A percentile compares a stretch with the other conserved stretches of the same genome.
These are phyloP conservation scores for Nitzschia sp. DNA, from an alignment of 108 stramenopile species.

Conservation along the genomic window DNA sequence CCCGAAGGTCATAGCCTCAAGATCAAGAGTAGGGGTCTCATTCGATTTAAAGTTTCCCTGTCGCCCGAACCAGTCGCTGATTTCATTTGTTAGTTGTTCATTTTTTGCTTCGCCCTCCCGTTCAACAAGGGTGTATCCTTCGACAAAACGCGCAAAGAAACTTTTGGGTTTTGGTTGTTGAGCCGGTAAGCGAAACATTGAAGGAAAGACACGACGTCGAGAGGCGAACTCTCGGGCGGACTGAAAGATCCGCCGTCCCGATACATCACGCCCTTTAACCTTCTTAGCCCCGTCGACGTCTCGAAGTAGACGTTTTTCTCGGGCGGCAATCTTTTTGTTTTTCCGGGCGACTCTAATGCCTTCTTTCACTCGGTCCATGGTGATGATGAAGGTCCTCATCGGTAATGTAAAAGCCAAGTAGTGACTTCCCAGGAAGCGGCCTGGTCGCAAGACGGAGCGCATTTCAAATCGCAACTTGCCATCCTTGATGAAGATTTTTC, in stretches of 20 bases:
- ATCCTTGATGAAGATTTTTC: constrained; percentile 71
- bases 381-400: constrained; percentile 80
- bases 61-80: constrained; percentile 79
- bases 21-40: not conserved
- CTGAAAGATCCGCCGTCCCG: not conserved
- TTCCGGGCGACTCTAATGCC: constrained; percentile 76
- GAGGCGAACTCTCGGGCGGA: not conserved
- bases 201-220: not conserved
- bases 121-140: constrained; percentile 71
- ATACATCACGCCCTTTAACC: not conserved
- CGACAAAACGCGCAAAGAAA: constrained; percentile 82
- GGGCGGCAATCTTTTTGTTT: constrained; percentile 66
- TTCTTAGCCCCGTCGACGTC: not conserved
- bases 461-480: constrained; percentile 82
- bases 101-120: constrained; percentile 57
- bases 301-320: constrained; percentile 33
- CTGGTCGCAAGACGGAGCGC: constrained; percentile 75
- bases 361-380: constrained; percentile 75
- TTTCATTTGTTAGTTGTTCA: constrained; percentile 63
- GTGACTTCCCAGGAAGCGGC: constrained; percentile 84
- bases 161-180: constrained; percentile 44
- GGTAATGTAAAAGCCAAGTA: constrained; percentile 88
- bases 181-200: not conserved
- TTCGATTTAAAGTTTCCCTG: constrained; percentile 13
- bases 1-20: too few relatives aligned